These are phyloP conservation scores for Fraxinus americana DNA, from an alignment of 257 asterid species.

Conservation along the genomic window DNA sequence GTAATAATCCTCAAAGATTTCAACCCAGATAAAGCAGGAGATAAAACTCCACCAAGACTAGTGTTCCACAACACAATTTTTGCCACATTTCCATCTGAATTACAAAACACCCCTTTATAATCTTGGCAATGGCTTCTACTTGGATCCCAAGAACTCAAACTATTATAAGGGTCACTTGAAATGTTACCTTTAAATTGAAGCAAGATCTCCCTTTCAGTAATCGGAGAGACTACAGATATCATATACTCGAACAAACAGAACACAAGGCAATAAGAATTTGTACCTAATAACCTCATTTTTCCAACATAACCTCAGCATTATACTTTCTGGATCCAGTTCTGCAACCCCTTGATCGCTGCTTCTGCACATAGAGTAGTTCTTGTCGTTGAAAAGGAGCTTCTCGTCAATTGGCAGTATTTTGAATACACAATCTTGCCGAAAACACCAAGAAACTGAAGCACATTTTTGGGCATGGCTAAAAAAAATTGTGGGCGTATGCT, in stretches of 20 bases:
- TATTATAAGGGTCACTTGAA: constrained; percentile 76
- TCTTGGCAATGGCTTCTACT: constrained; percentile 61
- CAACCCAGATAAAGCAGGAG: constrained; percentile 73
- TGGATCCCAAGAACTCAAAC: constrained; percentile 72
- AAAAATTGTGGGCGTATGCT: constrained; percentile 20
- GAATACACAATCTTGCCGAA: constrained; percentile 19
- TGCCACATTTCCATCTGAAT: constrained; percentile 77
- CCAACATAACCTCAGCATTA: constrained; percentile 64
- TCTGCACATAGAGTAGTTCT: constrained; percentile 27
- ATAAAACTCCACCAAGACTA: constrained; percentile 69
- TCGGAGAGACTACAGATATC: constrained; percentile 39
- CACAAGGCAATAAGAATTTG: constrained; percentile 42
- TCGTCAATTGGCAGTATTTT: constrained; percentile 1
- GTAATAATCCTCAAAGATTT: constrained; percentile 68
- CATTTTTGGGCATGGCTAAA: constrained; percentile 31
- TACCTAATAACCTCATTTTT: constrained; percentile 79
- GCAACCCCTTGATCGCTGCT: constrained; percentile 37
- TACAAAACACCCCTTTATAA: constrained; percentile 69
- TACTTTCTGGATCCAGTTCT: constrained; percentile 60
- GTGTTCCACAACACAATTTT: constrained; percentile 85
- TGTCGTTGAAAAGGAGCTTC: constrained; percentile 16
- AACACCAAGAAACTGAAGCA: constrained; percentile 35
- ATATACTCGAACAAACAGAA: constrained; percentile 45
- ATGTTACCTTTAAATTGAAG: constrained; percentile 87
- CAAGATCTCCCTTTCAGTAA: constrained; percentile 86